These are phyloP conservation scores for Kodamaea arcana DNA, from an alignment of 1,139 yeast genomes.

Conservation along the genomic window DNA sequence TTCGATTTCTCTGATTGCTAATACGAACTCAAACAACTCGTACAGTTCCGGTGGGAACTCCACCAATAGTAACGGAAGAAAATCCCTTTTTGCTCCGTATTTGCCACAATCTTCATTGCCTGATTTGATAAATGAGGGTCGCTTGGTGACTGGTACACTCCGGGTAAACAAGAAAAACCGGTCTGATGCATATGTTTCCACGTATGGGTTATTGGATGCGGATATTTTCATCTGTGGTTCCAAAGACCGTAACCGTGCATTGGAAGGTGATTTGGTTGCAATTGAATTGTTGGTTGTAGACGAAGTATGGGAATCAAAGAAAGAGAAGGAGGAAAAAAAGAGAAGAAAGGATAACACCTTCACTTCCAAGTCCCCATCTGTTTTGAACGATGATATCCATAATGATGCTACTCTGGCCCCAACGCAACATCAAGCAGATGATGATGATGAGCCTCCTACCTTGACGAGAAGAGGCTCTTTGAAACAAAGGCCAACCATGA, in stretches of 20 bases:
- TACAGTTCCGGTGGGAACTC: slow-evolving; percentile 7
- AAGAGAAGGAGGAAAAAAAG: slow-evolving; percentile 95
- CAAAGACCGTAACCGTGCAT: slow-evolving; percentile 95
- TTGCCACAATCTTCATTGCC: slow-evolving; percentile 92
- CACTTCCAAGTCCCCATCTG: slow-evolving; percentile 31
- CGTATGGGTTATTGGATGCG: slow-evolving; percentile 92
- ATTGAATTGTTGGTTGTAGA: slow-evolving; percentile 91
- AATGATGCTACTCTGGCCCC: slow-evolving; percentile 62
- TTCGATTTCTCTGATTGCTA: slow-evolving; percentile 45
- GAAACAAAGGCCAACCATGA: slow-evolving; percentile 96
- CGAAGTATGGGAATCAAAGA: slow-evolving; percentile 95
- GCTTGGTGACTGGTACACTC: slow-evolving; percentile 85
- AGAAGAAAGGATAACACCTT: slow-evolving; percentile 72
- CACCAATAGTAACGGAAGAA: slow-evolving; percentile 49
- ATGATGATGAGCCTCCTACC: slow-evolving; percentile 19
- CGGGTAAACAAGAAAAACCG: slow-evolving; percentile 94
- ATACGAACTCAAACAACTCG: slow-evolving; percentile 16
- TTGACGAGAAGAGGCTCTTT: slow-evolving; percentile 85
- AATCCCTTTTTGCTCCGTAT: slow-evolving; percentile 92
- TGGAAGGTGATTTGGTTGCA: slow-evolving; percentile 95
- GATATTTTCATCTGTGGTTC: slow-evolving; percentile 98
- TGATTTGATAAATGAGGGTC: slow-evolving; percentile 81
- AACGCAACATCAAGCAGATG: slow-evolving; percentile 8
- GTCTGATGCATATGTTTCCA: slow-evolving; percentile 95
- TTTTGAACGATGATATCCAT: slow-evolving; percentile 59